Evolutionary conservation across 2,329 filamentous ascomycete species (phyloP), one percentile per base, ranked within the genome.

Genomic region (Ambrosiella xylebori): DNA sequence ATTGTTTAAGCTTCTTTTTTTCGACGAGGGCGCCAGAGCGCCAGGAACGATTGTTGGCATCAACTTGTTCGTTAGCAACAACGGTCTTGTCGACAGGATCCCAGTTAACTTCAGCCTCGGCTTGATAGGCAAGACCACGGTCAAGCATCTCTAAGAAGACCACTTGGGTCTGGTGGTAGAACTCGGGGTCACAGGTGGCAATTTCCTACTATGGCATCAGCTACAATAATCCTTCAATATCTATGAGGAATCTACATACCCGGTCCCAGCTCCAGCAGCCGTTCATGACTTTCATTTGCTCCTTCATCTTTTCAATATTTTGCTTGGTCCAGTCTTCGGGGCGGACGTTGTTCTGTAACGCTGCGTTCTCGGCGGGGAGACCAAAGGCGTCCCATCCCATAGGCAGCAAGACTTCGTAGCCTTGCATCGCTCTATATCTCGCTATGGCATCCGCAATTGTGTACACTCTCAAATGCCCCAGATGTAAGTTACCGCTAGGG

Each of bases 311-410:
- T 44, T 74, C 74, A 64, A 95, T 94, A 66, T 95, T 95, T 64
- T 76, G 74, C 65, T 75, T 77, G 0, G 89, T 95, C 89, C 89
- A 95, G 7, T 74, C 74, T 7, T 79, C 84, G 1, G 89, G 88
- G 65, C 86, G 80, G 61, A 91, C 76, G 11, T 87, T 86, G 61
- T 85, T 75, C 70, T 94, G 87, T 59, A 94, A 85, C 7, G 89
- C 89, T 15, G 89, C 89, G 71, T 95, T 95, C 69, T 95, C 89
- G 49, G 89, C 89, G 9, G 89, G 89, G 58, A 95, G 73, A 1
- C 89, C 89, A 71, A 95, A 95, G 4, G 88, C 86, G 73, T 95
- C 89, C 88, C 89, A 95, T 9, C 89, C 89, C 78, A 95, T 95
- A n/a, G 89, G 88, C 62, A 95, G 79, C 57, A 94, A 70, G 38